phyloP scores from a whole-genome alignment of 2,329 filamentous ascomycete genomes.

The Chrysoporthe deuterocubensis region DNA sequence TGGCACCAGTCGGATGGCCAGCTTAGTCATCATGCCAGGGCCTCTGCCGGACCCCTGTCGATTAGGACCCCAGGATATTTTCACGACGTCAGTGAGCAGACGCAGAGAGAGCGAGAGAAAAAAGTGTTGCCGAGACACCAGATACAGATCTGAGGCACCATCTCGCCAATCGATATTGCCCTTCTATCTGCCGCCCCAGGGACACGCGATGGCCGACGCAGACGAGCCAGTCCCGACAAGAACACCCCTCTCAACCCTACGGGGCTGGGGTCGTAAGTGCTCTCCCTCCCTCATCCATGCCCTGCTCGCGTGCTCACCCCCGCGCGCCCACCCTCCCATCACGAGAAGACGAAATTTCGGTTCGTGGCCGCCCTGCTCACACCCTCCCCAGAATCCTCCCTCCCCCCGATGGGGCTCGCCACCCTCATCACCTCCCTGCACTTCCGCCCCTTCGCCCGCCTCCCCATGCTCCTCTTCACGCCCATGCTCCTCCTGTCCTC shows the following conservation, averaged over 20 bases:
- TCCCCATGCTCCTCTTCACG: conserved; percentile 53
- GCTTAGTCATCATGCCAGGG: conserved; percentile 8
- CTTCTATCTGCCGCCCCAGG: background rate
- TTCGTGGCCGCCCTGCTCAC: background rate
- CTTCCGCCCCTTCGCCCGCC: conserved; percentile 54
- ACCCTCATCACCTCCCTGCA: conserved; percentile 62
- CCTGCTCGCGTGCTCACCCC: background rate
- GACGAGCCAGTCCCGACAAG: conserved; percentile 34
- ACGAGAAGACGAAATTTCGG: background rate
- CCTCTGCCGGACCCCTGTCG: background rate
- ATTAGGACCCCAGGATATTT: background rate
- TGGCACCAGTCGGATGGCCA: background rate
- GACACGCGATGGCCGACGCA: conserved; percentile 6
- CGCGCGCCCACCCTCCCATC: background rate
- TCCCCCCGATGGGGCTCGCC: conserved; percentile 59
- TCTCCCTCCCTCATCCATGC: background rate
- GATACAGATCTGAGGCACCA: background rate
- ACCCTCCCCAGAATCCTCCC: conserved; percentile 49
- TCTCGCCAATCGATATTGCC: background rate
- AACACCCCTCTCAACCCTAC: conserved; percentile 41
- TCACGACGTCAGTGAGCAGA: conserved; percentile 5
- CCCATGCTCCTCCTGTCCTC: conserved; percentile 59
- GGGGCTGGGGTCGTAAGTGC: conserved; percentile 57
- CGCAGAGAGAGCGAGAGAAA: background rate
- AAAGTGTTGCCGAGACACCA: background rate